Conservation (phyloP, 2,329 filamentous ascomycete genomes). For the Aspergillus ochraceoroseus region DNA sequence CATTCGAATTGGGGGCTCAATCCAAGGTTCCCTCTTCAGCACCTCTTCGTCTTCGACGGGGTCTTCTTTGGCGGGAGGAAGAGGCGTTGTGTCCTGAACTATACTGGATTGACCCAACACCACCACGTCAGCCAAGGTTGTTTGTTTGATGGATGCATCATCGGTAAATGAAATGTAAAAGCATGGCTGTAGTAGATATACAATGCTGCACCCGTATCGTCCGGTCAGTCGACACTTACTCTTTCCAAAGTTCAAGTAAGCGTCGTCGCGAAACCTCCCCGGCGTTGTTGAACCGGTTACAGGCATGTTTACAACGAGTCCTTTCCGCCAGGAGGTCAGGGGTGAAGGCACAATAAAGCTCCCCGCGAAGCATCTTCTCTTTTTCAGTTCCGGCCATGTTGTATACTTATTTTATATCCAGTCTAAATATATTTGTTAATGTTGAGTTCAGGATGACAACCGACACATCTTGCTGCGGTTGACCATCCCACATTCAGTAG, state of each 20-base stretch:
- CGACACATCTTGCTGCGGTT: too few species aligned
- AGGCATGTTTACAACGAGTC: constrained; percentile 58
- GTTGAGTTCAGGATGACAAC: too few species aligned
- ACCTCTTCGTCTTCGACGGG: constrained; percentile 61
- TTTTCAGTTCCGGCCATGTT: constrained; percentile 19
- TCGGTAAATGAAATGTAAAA: neutral
- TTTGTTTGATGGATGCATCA: neutral
- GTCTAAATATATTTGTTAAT: neutral
- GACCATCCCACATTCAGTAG: too few species aligned
- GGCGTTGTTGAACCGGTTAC: constrained; percentile 59
- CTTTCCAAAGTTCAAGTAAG: constrained; percentile 63
- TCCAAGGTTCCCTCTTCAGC: constrained; percentile 62
- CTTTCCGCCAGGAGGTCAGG: constrained; percentile 62
- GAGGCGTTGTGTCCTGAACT: constrained; percentile 55
- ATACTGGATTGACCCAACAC: constrained; percentile 49
- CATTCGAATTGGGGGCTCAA: constrained; percentile 63
- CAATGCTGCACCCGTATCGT: too few species aligned
- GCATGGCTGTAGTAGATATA: too few species aligned
- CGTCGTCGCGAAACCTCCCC: constrained; percentile 57
- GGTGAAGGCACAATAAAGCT: constrained; percentile 70
- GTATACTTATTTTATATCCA: neutral
- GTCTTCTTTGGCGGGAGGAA: constrained; percentile 57
- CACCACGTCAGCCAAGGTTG: constrained; percentile 5
- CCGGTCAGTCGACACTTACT: constrained; percentile 50
- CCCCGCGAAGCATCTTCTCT: constrained; percentile 57